Base-by-base conservation (phyloP, 129 eudicot species). In the Smallanthus sonchifolius region DNA sequence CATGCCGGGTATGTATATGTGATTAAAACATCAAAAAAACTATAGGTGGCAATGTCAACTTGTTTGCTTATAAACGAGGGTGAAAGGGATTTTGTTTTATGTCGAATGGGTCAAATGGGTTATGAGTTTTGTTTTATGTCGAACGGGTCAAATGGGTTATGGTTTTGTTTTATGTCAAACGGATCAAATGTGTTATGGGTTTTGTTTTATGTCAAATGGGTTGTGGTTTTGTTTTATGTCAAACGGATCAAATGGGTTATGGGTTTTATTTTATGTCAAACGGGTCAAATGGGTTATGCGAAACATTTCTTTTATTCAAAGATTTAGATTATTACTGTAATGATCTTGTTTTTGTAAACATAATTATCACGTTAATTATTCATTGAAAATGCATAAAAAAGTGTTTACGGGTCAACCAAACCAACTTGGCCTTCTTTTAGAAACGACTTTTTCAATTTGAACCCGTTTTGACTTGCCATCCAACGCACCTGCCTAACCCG, bases 1-100 rank as follows among this genome's bases (percentile, higher is more conserved):
- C 99, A 95, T 81, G 99, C 99, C 0, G 97, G 99, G 99, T 95
- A 88, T 45, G 91, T 65, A 49, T 3, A 69, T 65, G 55, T 67
- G 43, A 43, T 20, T 10, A 32, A 10, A 37, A 67, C 4, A 15
- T 60, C 5, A 15, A 1, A 0, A 28, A 28, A 20, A 20, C 15
- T 55, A 19, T 20, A 48, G 1, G 17, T 14, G 54, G 54, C 16
- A 48, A 48, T 48, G 4, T 54, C 4, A 14, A 54, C 61, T 8
- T 34, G 1, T 54, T 54, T 19, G 20, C 35, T 16, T 20, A 7
- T 10, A 55, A 4, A 55, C 1, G 14, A 19, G 35, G 7, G 35
- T 55, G 35, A 24, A 9, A 10, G 28, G 38, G 64, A 14, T 24
- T 55, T 57, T 57, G 64, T 57, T 57, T 10, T 10, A 57, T 57